Evolutionary conservation across 306 rosid genomes (phyloP), one percentile per base, ranked within the genome.

Genomic region (Prunus mira): DNA sequence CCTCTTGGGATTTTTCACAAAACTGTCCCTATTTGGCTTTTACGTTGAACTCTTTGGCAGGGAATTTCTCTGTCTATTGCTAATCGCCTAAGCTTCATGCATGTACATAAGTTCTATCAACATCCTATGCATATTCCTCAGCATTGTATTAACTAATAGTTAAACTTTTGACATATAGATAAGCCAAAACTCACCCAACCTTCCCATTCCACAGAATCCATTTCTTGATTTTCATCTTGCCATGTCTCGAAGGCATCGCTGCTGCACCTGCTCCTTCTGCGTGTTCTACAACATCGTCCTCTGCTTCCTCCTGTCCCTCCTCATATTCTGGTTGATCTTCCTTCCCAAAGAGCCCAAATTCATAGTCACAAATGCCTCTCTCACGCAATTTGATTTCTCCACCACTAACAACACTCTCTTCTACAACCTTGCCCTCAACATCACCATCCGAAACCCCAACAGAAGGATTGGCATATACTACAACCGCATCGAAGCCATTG

Each of bases 391-490:
- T 87, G 54, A 65, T 65, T 64, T 34, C 50, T 19, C 14, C 4
- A 74, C 63, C 82, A 17, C n/a, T 27, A 52, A 65, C 24, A 55
- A 68, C 80, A 72, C 54, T 38, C 82, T 74, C 43, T 80, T 8
- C 64, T 78, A 72, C 81, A 72, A 73, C 38, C 57, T 58, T 11
- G 52, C 71, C 11, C 17, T 65, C 58, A 71, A 62, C 72, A 20
- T 82, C 72, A 76, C 88, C 45, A 13, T 85, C 2, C 85, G 93
- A 2, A 91, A 91, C 79, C 91, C 96, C 0, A 91, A 91, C 82
- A 83, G 58, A 46, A 77, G 58, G 63, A 65, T 88, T 0, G 93
- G 90, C 0, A 25, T 88, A 50, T 85, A 91, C 76, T 88, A 83
- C 65, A 89, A 86, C 47, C n/a, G 5, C 65, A 80, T 91, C 76